phyloP scores from a whole-genome alignment of 768 basidiomycete species.

The Serendipita indica region DNA sequence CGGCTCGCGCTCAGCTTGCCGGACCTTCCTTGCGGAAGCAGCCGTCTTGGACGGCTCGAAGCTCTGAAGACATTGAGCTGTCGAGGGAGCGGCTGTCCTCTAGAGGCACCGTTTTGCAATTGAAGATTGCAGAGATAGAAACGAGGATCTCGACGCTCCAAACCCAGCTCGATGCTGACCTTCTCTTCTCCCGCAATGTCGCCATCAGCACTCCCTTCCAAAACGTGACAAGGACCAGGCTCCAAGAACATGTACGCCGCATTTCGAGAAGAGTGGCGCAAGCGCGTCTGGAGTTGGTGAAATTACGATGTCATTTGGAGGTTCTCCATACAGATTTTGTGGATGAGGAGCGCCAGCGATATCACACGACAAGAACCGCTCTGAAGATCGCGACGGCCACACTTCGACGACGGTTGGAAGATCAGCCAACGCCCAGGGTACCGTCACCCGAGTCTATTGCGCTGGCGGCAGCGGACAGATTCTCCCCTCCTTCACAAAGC shows the following conservation, averaged over 20 bases:
- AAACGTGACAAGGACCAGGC: conserved; percentile 61
- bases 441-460: not conserved
- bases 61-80: conserved; percentile 8
- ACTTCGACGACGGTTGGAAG: conserved; percentile 26
- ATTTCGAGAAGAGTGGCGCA: conserved; percentile 51
- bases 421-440: not conserved
- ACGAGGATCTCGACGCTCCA: conserved; percentile 38
- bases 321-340: conserved; percentile 63
- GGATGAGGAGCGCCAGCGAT: conserved; percentile 53
- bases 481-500: not conserved
- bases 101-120: conserved; percentile 34
- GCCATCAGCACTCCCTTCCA: conserved; percentile 80
- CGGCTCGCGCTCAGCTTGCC: not conserved
- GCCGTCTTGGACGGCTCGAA: not conserved
- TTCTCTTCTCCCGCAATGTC: conserved; percentile 67
- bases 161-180: conserved; percentile 45
- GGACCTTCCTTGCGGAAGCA: not conserved
- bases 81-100: not conserved
- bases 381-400: conserved; percentile 57
- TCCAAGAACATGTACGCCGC: conserved; percentile 43
- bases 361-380: conserved; percentile 51
- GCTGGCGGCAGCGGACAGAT: too few species aligned
- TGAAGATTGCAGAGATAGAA: conserved; percentile 53
- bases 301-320: conserved; percentile 57
- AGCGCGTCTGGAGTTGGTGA: conserved; percentile 57